phyloP scores from a whole-genome alignment of 805 yeast genomes.

The Torulaspora maleeae region DNA sequence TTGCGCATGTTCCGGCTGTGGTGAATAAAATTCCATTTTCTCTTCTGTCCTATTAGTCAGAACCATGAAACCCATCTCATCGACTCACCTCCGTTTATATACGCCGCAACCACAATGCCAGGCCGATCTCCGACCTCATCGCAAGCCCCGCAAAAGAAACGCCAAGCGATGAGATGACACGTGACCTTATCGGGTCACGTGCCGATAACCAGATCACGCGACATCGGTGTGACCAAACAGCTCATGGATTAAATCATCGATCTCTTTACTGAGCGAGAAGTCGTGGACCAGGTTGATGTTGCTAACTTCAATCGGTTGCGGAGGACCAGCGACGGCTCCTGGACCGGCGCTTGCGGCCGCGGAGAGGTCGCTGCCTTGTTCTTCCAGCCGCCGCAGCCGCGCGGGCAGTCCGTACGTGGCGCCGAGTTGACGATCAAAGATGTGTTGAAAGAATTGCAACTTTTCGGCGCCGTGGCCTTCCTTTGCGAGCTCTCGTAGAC shows the following conservation, averaged over 20 bases:
- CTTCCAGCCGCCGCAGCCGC: slow-evolving; percentile 24
- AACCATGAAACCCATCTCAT: background rate
- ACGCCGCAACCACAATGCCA: slow-evolving; percentile 1
- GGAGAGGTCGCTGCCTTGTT: slow-evolving; percentile 23
- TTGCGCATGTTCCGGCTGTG: slow-evolving; percentile 34
- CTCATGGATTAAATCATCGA: slow-evolving; percentile 35
- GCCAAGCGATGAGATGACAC: background rate
- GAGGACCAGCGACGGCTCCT: slow-evolving; percentile 1
- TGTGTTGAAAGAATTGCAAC: slow-evolving; percentile 24
- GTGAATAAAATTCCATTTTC: slow-evolving; percentile 33
- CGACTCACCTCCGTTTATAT: slow-evolving; percentile 3
- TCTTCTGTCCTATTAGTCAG: background rate
- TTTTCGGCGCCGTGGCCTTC: slow-evolving; percentile 6
- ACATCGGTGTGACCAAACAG: slow-evolving; percentile 22
- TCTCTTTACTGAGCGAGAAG: slow-evolving; percentile 35
- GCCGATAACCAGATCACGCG: background rate
- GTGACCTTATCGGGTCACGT: background rate
- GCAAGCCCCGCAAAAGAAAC: slow-evolving; percentile 6
- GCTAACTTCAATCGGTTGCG: slow-evolving; percentile 26
- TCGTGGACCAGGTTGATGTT: slow-evolving; percentile 32
- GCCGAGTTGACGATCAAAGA: slow-evolving; percentile 25
- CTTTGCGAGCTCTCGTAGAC: slow-evolving; percentile 24
- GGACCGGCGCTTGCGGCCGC: slow-evolving; percentile 1
- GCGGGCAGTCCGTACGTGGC: slow-evolving; percentile 26
- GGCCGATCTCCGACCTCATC: slow-evolving; percentile 6